These are phyloP conservation scores for Coemansia sp. DNA, from an alignment of 192 early-diverging fungal genomes.

Conservation along the genomic window DNA sequence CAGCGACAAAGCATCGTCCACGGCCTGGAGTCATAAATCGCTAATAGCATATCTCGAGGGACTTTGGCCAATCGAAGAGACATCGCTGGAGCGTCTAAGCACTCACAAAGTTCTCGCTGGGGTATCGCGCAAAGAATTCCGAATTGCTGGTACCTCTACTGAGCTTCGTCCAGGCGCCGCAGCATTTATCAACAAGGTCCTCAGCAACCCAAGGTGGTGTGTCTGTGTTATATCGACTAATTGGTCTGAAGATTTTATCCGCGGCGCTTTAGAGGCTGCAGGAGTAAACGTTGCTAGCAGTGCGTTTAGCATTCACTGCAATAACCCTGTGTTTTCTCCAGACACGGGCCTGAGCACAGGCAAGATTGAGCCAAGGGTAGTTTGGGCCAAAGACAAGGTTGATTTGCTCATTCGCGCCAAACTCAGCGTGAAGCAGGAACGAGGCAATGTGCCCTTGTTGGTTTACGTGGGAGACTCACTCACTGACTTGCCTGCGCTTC, in stretches of 20 bases:
- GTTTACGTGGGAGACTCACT: constrained; percentile 54
- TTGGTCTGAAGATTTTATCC: constrained; percentile 55
- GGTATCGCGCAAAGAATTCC: constrained; percentile 21
- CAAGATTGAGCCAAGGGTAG: constrained; percentile 18
- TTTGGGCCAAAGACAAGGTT: constrained; percentile 46
- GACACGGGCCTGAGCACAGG: constrained; percentile 29
- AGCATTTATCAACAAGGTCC: constrained; percentile 19
- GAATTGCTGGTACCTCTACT: constrained; percentile 15
- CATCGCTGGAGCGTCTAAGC: constrained; percentile 34
- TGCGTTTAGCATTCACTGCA: constrained; percentile 23
- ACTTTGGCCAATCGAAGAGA: constrained; percentile 29
- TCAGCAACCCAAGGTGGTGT: constrained; percentile 10
- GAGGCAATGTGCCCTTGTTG: not conserved
- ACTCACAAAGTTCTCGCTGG: constrained; percentile 25
- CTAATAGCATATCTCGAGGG: constrained; percentile 36
- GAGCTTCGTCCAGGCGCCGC: constrained; percentile 31
- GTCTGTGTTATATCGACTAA: constrained; percentile 50
- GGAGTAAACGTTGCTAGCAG: constrained; percentile 12
- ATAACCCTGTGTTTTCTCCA: constrained; percentile 26
- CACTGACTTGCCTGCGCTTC: constrained; percentile 51
- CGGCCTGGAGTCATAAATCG: not conserved
- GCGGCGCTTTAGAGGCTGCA: constrained; percentile 36
- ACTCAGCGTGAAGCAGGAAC: not conserved
- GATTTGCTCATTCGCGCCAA: constrained; percentile 8
- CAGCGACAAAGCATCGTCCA: not conserved